Evolutionary conservation across 345 rosid genomes (phyloP), one percentile per base, ranked within the genome.

Genomic region (Ricinus communis): DNA sequence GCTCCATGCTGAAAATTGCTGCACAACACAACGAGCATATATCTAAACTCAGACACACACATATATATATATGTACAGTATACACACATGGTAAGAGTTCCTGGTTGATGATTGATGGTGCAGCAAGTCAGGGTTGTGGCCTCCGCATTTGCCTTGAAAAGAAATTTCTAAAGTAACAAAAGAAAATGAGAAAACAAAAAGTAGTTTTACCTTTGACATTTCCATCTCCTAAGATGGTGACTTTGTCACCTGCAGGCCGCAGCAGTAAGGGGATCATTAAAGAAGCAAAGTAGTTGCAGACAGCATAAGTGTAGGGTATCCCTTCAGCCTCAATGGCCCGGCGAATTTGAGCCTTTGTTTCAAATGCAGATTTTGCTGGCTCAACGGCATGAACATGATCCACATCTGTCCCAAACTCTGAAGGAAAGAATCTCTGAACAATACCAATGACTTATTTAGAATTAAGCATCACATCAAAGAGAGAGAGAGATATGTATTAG

Each of bases 341-440:
- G 0, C 77, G 77, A 43, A 73, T 64, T 31, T 70, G 40, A 41
- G 77, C 77, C 68, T 78, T 78, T 2, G n/a, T 28, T 18, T 25
- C 71, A 28, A 78, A 69, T 21, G 63, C 52, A 25, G 58, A 19
- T 69, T 78, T 78, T 18, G 74, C 75, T 11, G 77, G 81, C 67
- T 73, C 81, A 22, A 78, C 78, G 0, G 75, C 78, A 58, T 64
- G 22, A 8, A 54, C 73, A 49, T 68, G 76, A 62, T 77, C 76
- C 65, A 77, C 80, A 18, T 77, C 76, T 38, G 45, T 57, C 15
- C 78, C 78, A 59, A 78, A 78, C 28, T 73, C 78, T 3, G 78
- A 78, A 41, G 81, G 81, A 16, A 78, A 49, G 47, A 78, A 78
- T 41, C 81, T 78, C 78, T 73, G 65, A 16, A 45, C 49, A 56